These are phyloP conservation scores for Agrostemma githago DNA, from an alignment of 148 eudicot genomes.

Conservation along the genomic window DNA sequence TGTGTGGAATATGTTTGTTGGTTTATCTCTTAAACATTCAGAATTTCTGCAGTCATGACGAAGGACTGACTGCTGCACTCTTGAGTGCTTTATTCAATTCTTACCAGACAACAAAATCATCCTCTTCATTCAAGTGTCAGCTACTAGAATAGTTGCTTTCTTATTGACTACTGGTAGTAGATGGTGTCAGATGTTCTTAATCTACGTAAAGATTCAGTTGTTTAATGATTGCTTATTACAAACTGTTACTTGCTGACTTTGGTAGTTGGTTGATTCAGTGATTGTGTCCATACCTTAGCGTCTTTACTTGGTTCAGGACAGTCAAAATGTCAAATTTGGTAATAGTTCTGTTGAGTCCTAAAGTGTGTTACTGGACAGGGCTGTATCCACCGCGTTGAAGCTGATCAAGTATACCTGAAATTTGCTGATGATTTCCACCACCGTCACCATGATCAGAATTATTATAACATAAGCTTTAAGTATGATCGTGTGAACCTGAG, in stretches of 20 bases:
- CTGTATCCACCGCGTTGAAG: constrained; percentile 78
- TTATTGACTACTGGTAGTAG: neutral
- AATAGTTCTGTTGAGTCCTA: neutral
- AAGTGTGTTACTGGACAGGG: constrained; percentile 48
- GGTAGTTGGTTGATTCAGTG: neutral
- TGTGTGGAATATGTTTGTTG: neutral
- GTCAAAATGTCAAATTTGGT: constrained; percentile 10
- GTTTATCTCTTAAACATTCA: neutral
- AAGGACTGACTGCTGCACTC: neutral
- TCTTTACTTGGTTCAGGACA: neutral
- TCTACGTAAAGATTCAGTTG: neutral
- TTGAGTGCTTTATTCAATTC: neutral
- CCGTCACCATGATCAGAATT: constrained; percentile 32
- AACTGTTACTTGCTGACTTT: constrained; percentile 1
- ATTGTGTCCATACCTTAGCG: neutral
- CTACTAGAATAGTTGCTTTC: neutral
- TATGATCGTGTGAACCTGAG: constrained; percentile 61
- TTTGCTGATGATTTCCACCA: constrained; percentile 55
- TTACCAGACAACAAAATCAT: neutral
- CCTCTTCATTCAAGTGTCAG: neutral
- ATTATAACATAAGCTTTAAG: constrained; percentile 64
- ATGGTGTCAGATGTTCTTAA: neutral
- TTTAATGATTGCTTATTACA: neutral
- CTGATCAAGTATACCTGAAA: constrained; percentile 68
- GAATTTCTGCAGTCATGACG: neutral